A percentile compares a stretch with the other conserved stretches of the same genome.
Conservation (phyloP, 2,329 filamentous ascomycete genomes). For the Huntiella bhutanensis region DNA sequence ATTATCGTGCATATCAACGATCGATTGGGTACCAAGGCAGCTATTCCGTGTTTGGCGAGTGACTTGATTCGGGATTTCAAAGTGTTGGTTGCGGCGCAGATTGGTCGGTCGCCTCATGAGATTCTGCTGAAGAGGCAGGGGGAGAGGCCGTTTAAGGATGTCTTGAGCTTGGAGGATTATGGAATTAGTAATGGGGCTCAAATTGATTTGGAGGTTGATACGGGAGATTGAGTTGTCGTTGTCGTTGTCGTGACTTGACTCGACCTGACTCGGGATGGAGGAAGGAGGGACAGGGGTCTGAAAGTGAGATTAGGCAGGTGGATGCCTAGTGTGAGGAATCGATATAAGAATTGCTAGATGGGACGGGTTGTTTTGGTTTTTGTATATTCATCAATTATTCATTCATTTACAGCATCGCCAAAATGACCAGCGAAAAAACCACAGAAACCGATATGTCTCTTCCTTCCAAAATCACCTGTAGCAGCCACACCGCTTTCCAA, state of each 20-base stretch:
- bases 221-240: slow-evolving; percentile 28
- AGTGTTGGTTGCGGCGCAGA: slow-evolving; percentile 72
- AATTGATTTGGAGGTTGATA: slow-evolving; percentile 42
- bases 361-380: too few species aligned
- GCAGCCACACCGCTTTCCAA: slow-evolving; percentile 33
- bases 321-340: neutral
- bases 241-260: neutral
- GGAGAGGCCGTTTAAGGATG: slow-evolving; percentile 84
- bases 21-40: slow-evolving; percentile 84
- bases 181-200: slow-evolving; percentile 81
- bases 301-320: neutral
- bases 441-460: neutral
- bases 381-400: too few species aligned
- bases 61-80: slow-evolving; percentile 80
- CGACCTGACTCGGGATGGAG: neutral
- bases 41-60: slow-evolving; percentile 71
- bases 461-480: slow-evolving; percentile 26
- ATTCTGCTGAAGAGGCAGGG: slow-evolving; percentile 85
- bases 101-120: slow-evolving; percentile 76
- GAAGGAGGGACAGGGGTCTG: neutral
- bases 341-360: too few species aligned
- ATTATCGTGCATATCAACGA: slow-evolving; percentile 91
- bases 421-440: too few species aligned
- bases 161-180: slow-evolving; percentile 74
- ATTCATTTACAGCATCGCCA: too few species aligned